A percentile compares a stretch with the other conserved stretches of the same genome.
phyloP scores from a whole-genome alignment of 2,329 filamentous ascomycete species.

The Endothia cerciana region DNA sequence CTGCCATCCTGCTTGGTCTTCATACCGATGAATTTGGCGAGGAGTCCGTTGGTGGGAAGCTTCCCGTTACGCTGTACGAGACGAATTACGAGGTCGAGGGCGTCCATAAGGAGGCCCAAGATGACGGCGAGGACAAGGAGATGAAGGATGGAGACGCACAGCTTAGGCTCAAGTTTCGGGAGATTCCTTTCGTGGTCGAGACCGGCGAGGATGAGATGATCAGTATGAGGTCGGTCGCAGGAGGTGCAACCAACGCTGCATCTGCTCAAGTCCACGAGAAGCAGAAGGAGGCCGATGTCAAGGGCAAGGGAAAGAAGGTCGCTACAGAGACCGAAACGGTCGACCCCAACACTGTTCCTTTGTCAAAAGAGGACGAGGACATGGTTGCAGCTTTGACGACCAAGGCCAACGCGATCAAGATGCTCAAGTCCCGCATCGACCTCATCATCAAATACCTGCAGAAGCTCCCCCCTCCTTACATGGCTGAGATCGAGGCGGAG shows the following conservation, averaged over 20 bases:
- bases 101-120: slow-evolving; percentile 41
- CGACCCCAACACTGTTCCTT: slow-evolving; percentile 46
- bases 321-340: slow-evolving; percentile 38
- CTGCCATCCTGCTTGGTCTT: slow-evolving; percentile 84
- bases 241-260: slow-evolving; percentile 79
- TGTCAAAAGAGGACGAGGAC: slow-evolving; percentile 65
- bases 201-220: slow-evolving; percentile 98
- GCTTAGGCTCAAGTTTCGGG: slow-evolving; percentile 74
- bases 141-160: slow-evolving; percentile 68
- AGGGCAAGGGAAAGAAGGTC: slow-evolving; percentile 56
- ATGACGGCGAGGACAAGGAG: slow-evolving; percentile 67
- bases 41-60: slow-evolving; percentile 69
- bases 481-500: slow-evolving; percentile 43
- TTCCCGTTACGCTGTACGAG: slow-evolving; percentile 92
- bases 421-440: slow-evolving; percentile 78
- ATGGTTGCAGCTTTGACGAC: slow-evolving; percentile 72
- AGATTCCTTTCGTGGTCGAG: slow-evolving; percentile 85
- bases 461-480: slow-evolving; percentile 59
- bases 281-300: slow-evolving; percentile 45
- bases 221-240: slow-evolving; percentile 88
- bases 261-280: slow-evolving; percentile 51
- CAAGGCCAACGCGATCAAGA: slow-evolving; percentile 91
- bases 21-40: slow-evolving; percentile 67
- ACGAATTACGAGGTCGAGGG: slow-evolving; percentile 76
- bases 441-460: slow-evolving; percentile 78